phyloP scores from a whole-genome alignment of 495 filamentous ascomycete genomes.

The Terfezia boudieri region DNA sequence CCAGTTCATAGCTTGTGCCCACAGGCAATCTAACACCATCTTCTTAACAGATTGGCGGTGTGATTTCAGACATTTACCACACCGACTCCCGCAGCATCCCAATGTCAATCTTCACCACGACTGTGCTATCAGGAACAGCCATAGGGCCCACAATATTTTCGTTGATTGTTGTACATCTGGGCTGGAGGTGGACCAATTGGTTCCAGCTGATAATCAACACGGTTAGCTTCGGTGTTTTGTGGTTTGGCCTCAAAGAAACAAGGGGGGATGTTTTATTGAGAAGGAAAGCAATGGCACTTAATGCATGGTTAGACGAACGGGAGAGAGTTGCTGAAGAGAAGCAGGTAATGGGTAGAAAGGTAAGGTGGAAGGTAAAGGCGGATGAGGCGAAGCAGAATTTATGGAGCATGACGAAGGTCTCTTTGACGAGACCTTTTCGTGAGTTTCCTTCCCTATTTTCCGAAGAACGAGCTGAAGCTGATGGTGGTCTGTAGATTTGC shows the following conservation, averaged over 20 bases:
- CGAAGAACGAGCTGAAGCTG: constrained; percentile 1
- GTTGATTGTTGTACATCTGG: constrained; percentile 40
- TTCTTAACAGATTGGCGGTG: constrained; percentile 37
- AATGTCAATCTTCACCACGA: constrained; percentile 67
- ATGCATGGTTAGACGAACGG: constrained; percentile 55
- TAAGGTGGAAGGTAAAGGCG: constrained; percentile 66
- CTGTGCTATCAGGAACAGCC: constrained; percentile 60
- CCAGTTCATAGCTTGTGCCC: too few relatives aligned
- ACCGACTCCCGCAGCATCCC: constrained; percentile 61
- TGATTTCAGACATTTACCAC: constrained; percentile 73
- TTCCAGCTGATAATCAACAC: constrained; percentile 53
- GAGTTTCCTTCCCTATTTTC: constrained; percentile 20
- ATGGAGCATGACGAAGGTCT: constrained; percentile 48
- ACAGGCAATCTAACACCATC: too few relatives aligned
- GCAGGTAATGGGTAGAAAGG: constrained; percentile 3
- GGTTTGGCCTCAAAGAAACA: constrained; percentile 58
- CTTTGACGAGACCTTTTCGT: constrained; percentile 52
- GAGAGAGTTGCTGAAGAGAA: constrained; percentile 34
- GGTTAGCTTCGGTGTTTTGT: constrained; percentile 36
- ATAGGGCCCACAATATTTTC: constrained; percentile 53
- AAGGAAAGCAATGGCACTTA: constrained; percentile 49
- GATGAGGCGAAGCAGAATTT: constrained; percentile 61
- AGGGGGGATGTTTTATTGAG: constrained; percentile 61
- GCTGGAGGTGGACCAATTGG: constrained; percentile 84
- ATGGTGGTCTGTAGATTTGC: constrained; percentile 28